A percentile compares a stretch with the other conserved stretches of the same genome.
These are phyloP conservation scores for Tolypocladium sp. DNA, from an alignment of 2,329 filamentous ascomycete species.

Conservation along the genomic window DNA sequence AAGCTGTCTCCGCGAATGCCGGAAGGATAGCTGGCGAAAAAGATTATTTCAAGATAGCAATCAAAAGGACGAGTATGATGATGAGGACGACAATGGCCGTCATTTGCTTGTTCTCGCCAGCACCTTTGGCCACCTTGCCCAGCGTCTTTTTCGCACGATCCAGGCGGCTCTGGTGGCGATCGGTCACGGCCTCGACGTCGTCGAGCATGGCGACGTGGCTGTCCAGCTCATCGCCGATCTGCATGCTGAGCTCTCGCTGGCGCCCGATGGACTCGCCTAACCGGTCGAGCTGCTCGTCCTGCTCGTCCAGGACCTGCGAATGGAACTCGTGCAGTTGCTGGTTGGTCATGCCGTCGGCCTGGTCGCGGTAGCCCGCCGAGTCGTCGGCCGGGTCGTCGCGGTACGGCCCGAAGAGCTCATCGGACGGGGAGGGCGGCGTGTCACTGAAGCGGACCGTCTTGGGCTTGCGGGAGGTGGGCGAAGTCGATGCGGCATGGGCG, in stretches of 20 bases:
- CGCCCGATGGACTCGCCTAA: slow-evolving; percentile 80
- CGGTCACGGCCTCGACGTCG: slow-evolving; percentile 75
- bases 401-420: slow-evolving; percentile 49
- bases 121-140: slow-evolving; percentile 61
- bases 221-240: slow-evolving; percentile 93
- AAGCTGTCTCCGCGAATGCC: background rate
- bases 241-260: slow-evolving; percentile 86
- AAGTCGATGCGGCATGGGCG: slow-evolving; percentile 45
- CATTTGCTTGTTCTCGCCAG: slow-evolving; percentile 82
- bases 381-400: slow-evolving; percentile 55
- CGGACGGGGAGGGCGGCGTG: slow-evolving; percentile 32
- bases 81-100: slow-evolving; percentile 74
- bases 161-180: slow-evolving; percentile 69
- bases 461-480: slow-evolving; percentile 24
- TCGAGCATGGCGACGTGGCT: slow-evolving; percentile 82
- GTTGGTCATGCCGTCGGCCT: slow-evolving; percentile 59
- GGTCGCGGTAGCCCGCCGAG: slow-evolving; percentile 47
- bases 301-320: slow-evolving; percentile 68
- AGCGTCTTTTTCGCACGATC: slow-evolving; percentile 66
- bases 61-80: slow-evolving; percentile 71
- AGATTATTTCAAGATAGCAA: slow-evolving; percentile 66
- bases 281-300: slow-evolving; percentile 86
- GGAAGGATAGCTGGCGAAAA: background rate
- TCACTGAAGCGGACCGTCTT: slow-evolving; percentile 88
- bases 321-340: slow-evolving; percentile 84